Evolutionary conservation across 441 rosid species (phyloP), one percentile per base, ranked within the genome.

Genomic region (Erysimum cheiri): DNA sequence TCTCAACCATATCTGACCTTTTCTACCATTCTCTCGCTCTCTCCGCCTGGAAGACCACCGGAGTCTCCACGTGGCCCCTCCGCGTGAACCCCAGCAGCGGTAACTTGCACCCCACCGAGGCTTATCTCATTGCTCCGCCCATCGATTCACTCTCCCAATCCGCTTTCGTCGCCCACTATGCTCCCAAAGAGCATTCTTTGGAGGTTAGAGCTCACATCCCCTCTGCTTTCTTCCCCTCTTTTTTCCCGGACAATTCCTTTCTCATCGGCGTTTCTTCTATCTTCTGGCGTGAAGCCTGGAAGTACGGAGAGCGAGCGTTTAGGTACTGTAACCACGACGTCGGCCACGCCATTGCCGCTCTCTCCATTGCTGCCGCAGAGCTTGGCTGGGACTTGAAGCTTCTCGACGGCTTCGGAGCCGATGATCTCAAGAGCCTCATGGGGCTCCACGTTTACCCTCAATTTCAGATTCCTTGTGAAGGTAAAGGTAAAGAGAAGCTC

Each of bases 41-140:
- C 36, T 92, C 96, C 62, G 96, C 96, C 54, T 92, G 98, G 98
- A 92, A 92, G 74, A 71, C 92, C n/a, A 74, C 86, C 62, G 92
- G 91, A 0, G 46, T 36, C 53, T 92, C 98, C 70, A 92, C 94
- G 5, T 92, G 98, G 96, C 88, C 98, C 3, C 96, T 92, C 73
- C 88, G 96, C 68, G 96, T 86, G 64, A 92, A 92, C 84, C 98
- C 98, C 58, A 89, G 98, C 72, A 92, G 98, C 77, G 98, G 98
- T 33, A 92, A 92, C 75, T 67, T 92, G 33, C 96, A 89, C 78
- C 98, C 96, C 12, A 87, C 94, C 3, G 96, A 92, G 60, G 80
- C 94, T 24, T 92, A 92, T 67, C 73, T 92, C 40, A 85, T 89
- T 35, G 69, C 93, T 58, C 94, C 98, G 1, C 83, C 83, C 2